Conservation (phyloP, 2,329 filamentous ascomycete species). For the Colletotrichum lini region DNA sequence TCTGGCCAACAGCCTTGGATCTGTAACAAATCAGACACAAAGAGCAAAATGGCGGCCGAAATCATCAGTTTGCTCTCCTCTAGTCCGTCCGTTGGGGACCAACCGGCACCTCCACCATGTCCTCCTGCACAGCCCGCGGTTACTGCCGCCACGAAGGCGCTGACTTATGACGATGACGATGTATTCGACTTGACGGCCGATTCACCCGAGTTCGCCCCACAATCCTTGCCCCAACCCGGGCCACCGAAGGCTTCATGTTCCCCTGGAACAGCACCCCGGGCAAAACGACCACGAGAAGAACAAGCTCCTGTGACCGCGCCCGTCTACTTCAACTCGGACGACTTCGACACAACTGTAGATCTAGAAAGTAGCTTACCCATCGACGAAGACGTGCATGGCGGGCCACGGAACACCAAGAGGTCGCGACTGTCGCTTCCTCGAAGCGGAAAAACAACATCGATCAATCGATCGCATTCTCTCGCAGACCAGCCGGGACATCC, state of each 20-base stretch:
- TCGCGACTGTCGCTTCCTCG: conserved; percentile 45
- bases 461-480: conserved; percentile 13
- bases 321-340: conserved; percentile 55
- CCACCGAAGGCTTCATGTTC: not conserved
- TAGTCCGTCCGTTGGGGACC: conserved; percentile 45
- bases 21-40: not conserved
- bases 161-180: conserved; percentile 30
- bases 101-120: conserved; percentile 20
- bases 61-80: conserved; percentile 55
- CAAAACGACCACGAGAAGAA: conserved; percentile 31
- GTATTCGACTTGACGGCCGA: conserved; percentile 43
- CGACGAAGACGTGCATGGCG: conserved; percentile 26
- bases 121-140: not conserved
- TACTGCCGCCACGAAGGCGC: not conserved
- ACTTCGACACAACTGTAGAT: conserved; percentile 59
- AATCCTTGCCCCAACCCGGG: not conserved
- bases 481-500: not conserved
- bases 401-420: conserved; percentile 50
- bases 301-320: conserved; percentile 14
- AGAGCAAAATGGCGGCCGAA: conserved; percentile 50
- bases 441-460: not conserved
- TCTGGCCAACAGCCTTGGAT: not conserved
- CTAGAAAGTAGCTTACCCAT: conserved; percentile 46
- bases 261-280: not conserved
- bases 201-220: not conserved